Evolutionary conservation across 805 yeast genomes (phyloP), one percentile per base, ranked within the genome.

Genomic region (Torulaspora microellipsoides): DNA sequence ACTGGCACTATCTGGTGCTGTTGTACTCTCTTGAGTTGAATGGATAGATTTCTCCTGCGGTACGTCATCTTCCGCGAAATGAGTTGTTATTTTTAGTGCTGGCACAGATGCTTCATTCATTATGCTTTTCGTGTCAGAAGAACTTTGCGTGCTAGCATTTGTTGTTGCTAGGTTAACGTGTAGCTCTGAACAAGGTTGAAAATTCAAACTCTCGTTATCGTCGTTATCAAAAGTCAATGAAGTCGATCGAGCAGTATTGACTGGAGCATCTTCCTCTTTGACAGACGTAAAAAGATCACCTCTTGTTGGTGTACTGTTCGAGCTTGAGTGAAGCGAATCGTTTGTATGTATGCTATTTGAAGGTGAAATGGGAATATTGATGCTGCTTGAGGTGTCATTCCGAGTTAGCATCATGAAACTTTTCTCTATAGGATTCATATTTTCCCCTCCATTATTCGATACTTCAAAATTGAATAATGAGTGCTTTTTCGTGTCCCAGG

Each of bases 351-450:
- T 20, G 25, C 8, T 20, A 20, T 7, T 20, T 2, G 25, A 20
- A 4, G 25, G 25, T 20, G 25, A 20, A 20, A 20, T 20, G 4
- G 15, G 29, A 11, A 27, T 13, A 15, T 31, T 40, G 27, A 32
- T 17, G 15, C 31, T 31, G 30, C 45, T 44, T 13, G 46, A 31
- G 8, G 52, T 36, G 32, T 55, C 59, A 36, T 53, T 58, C 33
- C 55, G 58, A 3, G 64, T 62, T 20, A 62, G 43, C 53, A 57
- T 56, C 60, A 55, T 53, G 36, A 60, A 62, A 32, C 64, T 58
- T 42, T 46, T 56, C 43, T 60, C 66, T 8, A 62, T 56, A 9
- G 66, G 66, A 32, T 58, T 54, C 45, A 55, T 15, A 8, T 46
- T 52, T 7, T 43, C 31, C 3, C 25, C 36, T 3, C 27, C 34